These are phyloP conservation scores for Sporothrix brasiliensis DNA, from an alignment of 2,329 filamentous ascomycete species.

Conservation along the genomic window DNA sequence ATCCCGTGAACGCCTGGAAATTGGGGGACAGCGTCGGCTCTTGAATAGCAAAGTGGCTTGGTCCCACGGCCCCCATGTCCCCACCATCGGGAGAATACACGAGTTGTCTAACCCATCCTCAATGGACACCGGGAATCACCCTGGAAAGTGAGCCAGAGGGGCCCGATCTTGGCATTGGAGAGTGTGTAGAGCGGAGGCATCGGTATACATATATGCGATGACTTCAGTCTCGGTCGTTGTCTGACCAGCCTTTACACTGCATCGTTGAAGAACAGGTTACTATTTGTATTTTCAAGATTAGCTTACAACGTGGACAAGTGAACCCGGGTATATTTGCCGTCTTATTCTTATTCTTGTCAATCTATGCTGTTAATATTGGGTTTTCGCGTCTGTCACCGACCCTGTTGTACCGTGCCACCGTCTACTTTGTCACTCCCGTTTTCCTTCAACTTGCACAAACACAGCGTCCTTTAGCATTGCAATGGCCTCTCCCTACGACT, in stretches of 20 bases:
- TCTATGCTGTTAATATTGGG: no score
- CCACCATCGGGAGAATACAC: conserved; percentile 13
- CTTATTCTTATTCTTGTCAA: background rate
- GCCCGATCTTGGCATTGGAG: background rate
- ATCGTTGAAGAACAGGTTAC: no score
- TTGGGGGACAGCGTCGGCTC: conserved; percentile 18
- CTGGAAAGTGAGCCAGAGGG: background rate
- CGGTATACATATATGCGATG: conserved; percentile 26
- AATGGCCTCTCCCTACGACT: conserved; percentile 40
- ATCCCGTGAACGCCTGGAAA: background rate
- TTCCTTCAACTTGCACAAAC: background rate
- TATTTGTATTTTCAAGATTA: background rate
- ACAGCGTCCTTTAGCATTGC: background rate
- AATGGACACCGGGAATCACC: background rate
- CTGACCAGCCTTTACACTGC: no score
- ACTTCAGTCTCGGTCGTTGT: background rate
- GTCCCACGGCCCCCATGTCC: background rate
- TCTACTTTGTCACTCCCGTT: background rate
- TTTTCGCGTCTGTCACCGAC: no score
- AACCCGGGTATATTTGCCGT: background rate
- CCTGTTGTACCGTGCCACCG: background rate
- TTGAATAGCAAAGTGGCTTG: background rate
- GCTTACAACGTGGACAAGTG: background rate
- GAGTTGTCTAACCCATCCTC: background rate
- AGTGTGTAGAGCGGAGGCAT: background rate